Percentiles rank a stretch among this genome's conserved stretches.
phyloP scores from a whole-genome alignment of 495 filamentous ascomycete species.

The Hypoxylon lenormandii region DNA sequence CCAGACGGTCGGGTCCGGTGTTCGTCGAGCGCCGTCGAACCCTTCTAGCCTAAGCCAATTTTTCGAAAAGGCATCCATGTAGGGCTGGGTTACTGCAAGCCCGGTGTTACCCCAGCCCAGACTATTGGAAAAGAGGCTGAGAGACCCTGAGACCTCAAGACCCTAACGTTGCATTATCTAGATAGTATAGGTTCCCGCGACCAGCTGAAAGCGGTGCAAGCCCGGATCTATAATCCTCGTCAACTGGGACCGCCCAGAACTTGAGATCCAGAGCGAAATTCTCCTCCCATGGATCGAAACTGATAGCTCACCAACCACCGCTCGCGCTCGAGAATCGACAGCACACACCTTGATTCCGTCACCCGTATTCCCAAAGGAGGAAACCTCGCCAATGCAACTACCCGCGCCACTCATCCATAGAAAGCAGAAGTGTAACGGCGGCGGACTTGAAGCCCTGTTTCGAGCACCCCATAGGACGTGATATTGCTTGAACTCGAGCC shows the following conservation, averaged over 20 bases:
- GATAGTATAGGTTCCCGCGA: constrained; percentile 16
- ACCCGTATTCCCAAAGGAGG: not conserved
- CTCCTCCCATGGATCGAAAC: constrained; percentile 25
- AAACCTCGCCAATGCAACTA: constrained; percentile 42
- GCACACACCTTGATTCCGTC: not conserved
- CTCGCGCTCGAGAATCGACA: constrained; percentile 17
- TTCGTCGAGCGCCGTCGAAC: constrained; percentile 31
- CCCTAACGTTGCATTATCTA: constrained; percentile 33
- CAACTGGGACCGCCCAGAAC: not conserved
- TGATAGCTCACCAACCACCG: constrained; percentile 14
- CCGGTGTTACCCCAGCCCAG: constrained; percentile 38
- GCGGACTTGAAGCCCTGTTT: constrained; percentile 13
- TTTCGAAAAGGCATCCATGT: constrained; percentile 11
- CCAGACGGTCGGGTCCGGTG: constrained; percentile 27
- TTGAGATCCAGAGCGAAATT: constrained; percentile 23
- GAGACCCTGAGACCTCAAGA: constrained; percentile 7
- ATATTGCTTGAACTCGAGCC: too few relatives aligned
- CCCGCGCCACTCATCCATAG: constrained; percentile 44
- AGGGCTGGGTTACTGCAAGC: constrained; percentile 41
- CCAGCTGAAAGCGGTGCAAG: constrained; percentile 21
- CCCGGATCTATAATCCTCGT: constrained; percentile 18
- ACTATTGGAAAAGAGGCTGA: constrained; percentile 48
- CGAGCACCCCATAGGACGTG: not conserved
- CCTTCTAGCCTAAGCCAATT: constrained; percentile 2
- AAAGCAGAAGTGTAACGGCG: constrained; percentile 33